Conservation (phyloP, 2,329 filamentous ascomycete genomes). For the Phialocephala sp. region DNA sequence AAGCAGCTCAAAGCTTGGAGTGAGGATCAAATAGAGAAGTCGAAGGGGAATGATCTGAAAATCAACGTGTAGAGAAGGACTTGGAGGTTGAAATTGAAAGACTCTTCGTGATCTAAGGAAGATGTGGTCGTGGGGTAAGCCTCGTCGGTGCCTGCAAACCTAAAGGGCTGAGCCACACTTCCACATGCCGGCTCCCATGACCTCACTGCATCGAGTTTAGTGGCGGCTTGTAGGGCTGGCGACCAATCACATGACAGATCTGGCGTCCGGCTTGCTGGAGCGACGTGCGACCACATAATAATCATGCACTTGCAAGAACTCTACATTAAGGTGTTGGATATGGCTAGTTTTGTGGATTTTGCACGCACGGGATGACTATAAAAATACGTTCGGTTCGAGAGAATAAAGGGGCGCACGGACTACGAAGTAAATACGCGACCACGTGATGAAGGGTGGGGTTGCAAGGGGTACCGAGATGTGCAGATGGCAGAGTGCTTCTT, state of each 20-base stretch:
- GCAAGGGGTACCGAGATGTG: no score
- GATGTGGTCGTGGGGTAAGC: slow-evolving; percentile 1
- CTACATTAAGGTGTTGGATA: not conserved
- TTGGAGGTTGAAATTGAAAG: not conserved
- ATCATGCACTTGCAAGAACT: not conserved
- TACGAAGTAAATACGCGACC: no score
- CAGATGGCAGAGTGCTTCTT: no score
- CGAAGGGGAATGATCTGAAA: not conserved
- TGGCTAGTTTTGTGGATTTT: not conserved
- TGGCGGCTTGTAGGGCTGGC: not conserved
- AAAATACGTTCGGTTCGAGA: not conserved
- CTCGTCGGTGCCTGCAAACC: not conserved
- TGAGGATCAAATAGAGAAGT: not conserved
- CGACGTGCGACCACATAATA: not conserved
- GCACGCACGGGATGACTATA: not conserved
- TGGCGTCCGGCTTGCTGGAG: not conserved
- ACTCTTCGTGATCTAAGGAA: not conserved
- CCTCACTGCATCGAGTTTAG: slow-evolving; percentile 7
- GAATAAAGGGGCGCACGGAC: not conserved
- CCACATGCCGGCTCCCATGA: not conserved
- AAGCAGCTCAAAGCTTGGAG: not conserved
- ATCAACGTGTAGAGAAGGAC: not conserved
- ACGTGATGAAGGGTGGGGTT: no score
- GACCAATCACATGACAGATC: not conserved
- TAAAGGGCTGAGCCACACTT: slow-evolving; percentile 4